Base-by-base conservation (phyloP, 176 grass and related monocot genomes). In the Cenchrus fungigraminus region DNA sequence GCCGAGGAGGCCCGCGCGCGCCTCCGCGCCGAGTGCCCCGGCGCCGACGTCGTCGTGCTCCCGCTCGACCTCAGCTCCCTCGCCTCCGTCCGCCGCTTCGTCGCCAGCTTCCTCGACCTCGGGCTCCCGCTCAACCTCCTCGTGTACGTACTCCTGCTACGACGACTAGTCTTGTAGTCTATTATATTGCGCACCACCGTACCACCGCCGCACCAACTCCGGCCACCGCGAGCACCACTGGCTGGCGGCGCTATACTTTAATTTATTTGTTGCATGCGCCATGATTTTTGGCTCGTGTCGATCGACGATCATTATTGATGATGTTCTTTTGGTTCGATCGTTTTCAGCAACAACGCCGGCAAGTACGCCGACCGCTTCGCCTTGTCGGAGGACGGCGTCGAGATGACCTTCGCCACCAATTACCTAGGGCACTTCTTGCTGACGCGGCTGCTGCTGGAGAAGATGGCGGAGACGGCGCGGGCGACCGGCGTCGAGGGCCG, bases 391-490 rank as follows among this genome's bases (percentile, higher is more conserved):
- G 94, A 96, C 81, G 94, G 94, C 4, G 80, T 99, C 31, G 97
- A 99, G 94, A 96, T 92, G 94, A 99, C 94, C 65, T 99, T 99
- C 78, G 97, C 94, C 44, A 96, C 97, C 29, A 99, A 99, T 70
- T 99, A 99, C 82, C 51, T 99, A 7, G 95, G 94, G 2, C 97
- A 99, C 68, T 99, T 99, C 88, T 57, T 99, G 82, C 84, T 99
- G 71, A 96, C 97, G 10, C 72, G 85, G 51, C 84, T 96, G 68
- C 86, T 99, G 37, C 76, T 92, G 44, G 76, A 82, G 50, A 88
- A 87, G 90, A 99, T 99, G 94, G 90, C 70, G 17, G 94, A 92
- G 76, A 94, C 97, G 65, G 97, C 97, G 65, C 79, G 77, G 54
- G 44, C n/a, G 55, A 92, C 84, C 20, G 94, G 94, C 73, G 92